phyloP scores from a whole-genome alignment of 208 protist species.

The Trypanosoma avium region DNA sequence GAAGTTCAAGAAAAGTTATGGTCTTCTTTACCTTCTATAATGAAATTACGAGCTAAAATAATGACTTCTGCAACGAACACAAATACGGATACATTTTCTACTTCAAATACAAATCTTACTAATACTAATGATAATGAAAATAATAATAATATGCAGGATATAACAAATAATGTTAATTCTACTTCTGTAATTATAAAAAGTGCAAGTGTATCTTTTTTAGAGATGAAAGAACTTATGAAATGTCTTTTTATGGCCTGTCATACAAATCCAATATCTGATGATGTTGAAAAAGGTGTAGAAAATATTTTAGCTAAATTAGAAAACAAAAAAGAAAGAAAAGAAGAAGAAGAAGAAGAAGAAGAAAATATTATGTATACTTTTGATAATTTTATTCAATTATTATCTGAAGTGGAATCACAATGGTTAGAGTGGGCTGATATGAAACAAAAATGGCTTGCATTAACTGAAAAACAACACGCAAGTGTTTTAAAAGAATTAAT shows the following conservation, averaged over 20 bases:
- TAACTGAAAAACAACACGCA: constrained; percentile 27
- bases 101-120: neutral
- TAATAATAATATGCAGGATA: too few relatives aligned
- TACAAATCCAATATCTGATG: constrained; percentile 50
- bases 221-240: constrained; percentile 56
- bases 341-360: neutral
- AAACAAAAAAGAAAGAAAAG: constrained; percentile 6
- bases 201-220: constrained; percentile 35
- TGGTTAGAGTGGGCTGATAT: constrained; percentile 52
- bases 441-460: constrained; percentile 22
- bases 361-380: constrained; percentile 29
- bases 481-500: constrained; percentile 50
- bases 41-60: constrained; percentile 14
- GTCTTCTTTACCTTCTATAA: constrained; percentile 52
- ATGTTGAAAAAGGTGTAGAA: constrained; percentile 39
- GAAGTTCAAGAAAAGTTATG: constrained; percentile 66
- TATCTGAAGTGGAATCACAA: constrained; percentile 37
- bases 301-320: constrained; percentile 30
- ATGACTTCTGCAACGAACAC: neutral
- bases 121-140: neutral
- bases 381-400: constrained; percentile 41
- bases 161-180: constrained; percentile 10
- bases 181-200: constrained; percentile 1
- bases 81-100: neutral
- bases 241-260: constrained; percentile 70